phyloP scores from a whole-genome alignment of 2,329 filamentous ascomycete genomes.

The Penicillium sp. region DNA sequence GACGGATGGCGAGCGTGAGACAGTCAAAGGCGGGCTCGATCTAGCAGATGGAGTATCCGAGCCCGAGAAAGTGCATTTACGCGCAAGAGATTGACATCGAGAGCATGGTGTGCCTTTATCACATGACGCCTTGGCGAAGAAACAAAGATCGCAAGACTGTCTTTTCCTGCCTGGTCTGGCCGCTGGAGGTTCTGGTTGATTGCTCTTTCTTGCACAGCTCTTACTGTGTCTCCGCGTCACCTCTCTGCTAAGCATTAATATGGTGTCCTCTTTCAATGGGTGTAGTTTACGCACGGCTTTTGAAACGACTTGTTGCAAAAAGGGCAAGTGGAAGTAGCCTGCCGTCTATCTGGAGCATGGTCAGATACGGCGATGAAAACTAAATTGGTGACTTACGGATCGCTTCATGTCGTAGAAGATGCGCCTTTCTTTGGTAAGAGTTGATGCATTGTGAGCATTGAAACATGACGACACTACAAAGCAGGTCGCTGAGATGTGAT shows the following conservation, averaged over 20 bases:
- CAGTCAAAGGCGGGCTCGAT: not conserved
- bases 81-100: conserved; percentile 24
- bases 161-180: conserved; percentile 33
- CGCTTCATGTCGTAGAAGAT: conserved; percentile 31
- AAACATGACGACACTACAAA: conserved; percentile 23
- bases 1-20: conserved; percentile 8
- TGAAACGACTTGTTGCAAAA: conserved; percentile 33
- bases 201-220: conserved; percentile 31
- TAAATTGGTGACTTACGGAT: conserved; percentile 24
- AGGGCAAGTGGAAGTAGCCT: conserved; percentile 27
- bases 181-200: conserved; percentile 28
- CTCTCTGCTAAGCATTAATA: conserved; percentile 20
- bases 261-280: not conserved
- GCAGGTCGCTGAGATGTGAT: not conserved
- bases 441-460: conserved; percentile 31
- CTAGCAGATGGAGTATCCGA: conserved; percentile 2
- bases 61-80: conserved; percentile 23
- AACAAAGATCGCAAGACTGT: conserved; percentile 32
- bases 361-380: conserved; percentile 4
- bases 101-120: conserved; percentile 27
- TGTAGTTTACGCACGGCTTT: conserved; percentile 23
- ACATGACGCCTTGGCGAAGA: conserved; percentile 28
- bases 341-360: conserved; percentile 23
- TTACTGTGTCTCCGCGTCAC: conserved; percentile 34
- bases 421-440: conserved; percentile 31